A percentile compares a stretch with the other conserved stretches of the same genome.
phyloP scores from a whole-genome alignment of 2,329 filamentous ascomycete species.

The Ilyonectria robusta region DNA sequence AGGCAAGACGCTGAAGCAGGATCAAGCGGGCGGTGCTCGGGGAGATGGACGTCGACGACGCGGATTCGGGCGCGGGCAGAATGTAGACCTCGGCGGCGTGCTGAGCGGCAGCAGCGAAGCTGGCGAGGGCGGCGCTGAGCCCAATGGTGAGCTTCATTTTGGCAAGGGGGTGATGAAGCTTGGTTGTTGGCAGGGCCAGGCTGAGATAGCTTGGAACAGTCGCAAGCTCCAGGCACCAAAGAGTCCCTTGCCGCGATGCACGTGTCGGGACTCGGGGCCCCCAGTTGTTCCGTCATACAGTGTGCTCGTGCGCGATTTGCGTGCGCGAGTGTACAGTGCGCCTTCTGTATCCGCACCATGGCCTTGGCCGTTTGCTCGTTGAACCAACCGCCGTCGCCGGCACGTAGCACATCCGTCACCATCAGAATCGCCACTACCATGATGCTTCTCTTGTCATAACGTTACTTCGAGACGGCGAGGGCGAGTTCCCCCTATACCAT shows the following conservation, averaged over 20 bases:
- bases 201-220: slow-evolving; percentile 51
- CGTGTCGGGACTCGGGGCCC: slow-evolving; percentile 47
- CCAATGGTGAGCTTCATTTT: slow-evolving; percentile 62
- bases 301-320: slow-evolving; percentile 5
- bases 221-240: slow-evolving; percentile 49
- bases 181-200: slow-evolving; percentile 39
- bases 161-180: slow-evolving; percentile 51
- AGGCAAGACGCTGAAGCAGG: slow-evolving; percentile 69
- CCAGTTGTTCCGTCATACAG: slow-evolving; percentile 51
- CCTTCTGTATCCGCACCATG: background rate
- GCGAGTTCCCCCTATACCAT: slow-evolving; percentile 14
- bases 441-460: slow-evolving; percentile 39
- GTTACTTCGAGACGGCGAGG: slow-evolving; percentile 13
- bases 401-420: slow-evolving; percentile 15
- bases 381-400: slow-evolving; percentile 21
- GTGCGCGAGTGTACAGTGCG: background rate
- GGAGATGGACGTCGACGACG: slow-evolving; percentile 60
- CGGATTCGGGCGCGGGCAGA: slow-evolving; percentile 54
- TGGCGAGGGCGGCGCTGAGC: slow-evolving; percentile 56
- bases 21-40: slow-evolving; percentile 71
- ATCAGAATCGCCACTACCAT: slow-evolving; percentile 35
- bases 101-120: slow-evolving; percentile 56
- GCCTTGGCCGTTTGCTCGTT: slow-evolving; percentile 1
- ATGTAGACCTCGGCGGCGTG: slow-evolving; percentile 69
- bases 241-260: slow-evolving; percentile 38